Evolutionary conservation across 2,329 filamentous ascomycete species (phyloP), one percentile per base, ranked within the genome.

Genomic region (Talaromyces piceae): DNA sequence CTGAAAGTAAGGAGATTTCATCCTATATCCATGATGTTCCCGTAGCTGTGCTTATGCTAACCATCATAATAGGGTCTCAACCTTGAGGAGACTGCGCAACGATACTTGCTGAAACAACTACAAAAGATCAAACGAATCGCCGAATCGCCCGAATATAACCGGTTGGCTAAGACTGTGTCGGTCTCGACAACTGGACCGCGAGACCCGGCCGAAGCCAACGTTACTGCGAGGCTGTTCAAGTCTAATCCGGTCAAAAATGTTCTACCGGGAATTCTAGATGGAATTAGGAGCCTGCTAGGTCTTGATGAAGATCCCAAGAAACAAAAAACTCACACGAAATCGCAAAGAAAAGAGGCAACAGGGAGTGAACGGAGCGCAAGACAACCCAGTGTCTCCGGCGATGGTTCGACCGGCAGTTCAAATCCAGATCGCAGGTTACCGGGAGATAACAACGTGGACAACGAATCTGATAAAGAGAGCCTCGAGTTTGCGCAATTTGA

Each of bases 191-290:
- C 70, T 12, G 63, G 70, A 5, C 64, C 71, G 16, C 63, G 67
- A 45, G 75, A 76, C 52, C 56, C 68, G 0, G 74, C 77, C 1
- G 70, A 74, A 48, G 69, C 78, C 16, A 84, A 84, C 66, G 79
- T 84, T 12, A 68, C 74, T 44, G 81, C 79, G 12, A 67, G 81
- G 48, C 57, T 84, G 47, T 83, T 78, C 61, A 83, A 81, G 54
- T 79, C 80, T 12, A 77, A 73, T 49, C 78, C 78, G 1, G 79
- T 82, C 11, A 78, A 77, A 62, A 74, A 77, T 56, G 77, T 73
- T 2, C 63, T 83, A 41, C 72, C 74, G 20, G 70, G 70, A 30
- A 68, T 77, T 23, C 64, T 76, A 61, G 60, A 61, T 31, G 68
- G 63, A 16, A 66, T 77, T 50, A 63, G 66, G 18, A 62, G 59